Base-by-base conservation (phyloP, 192 early-diverging fungal genomes). In the Cladochytrium replicatum region DNA sequence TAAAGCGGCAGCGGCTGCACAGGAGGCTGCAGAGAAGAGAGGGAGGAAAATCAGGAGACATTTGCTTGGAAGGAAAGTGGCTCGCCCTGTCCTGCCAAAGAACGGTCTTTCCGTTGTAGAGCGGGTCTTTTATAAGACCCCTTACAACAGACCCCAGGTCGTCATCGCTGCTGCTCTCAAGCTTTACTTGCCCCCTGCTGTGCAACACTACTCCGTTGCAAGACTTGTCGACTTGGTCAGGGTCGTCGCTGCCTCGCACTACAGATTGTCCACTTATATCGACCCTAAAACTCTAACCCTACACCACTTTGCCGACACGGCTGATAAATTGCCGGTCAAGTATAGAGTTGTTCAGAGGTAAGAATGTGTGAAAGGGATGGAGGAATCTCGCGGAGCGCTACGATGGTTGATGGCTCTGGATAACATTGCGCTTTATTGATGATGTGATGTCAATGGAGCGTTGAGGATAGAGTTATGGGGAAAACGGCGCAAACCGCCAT, bases 21-120 rank as follows among this genome's bases (percentile, higher is more conserved):
- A n/a, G n/a, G n/a, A n/a, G n/a, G n/a, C n/a, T n/a, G n/a, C n/a
- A n/a, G n/a, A n/a, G n/a, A n/a, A n/a, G n/a, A n/a, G n/a, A n/a
- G n/a, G n/a, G n/a, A n/a, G n/a, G n/a, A n/a, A n/a, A n/a, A n/a
- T n/a, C n/a, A n/a, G n/a, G n/a, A n/a, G n/a, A n/a, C n/a, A n/a
- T n/a, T n/a, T n/a, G n/a, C n/a, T n/a, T n/a, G n/a, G n/a, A n/a
- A n/a, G n/a, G n/a, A n/a, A n/a, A n/a, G n/a, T n/a, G n/a, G n/a
- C n/a, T n/a, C n/a, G n/a, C n/a, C 46, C 56, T 2, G 11, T 63
- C n/a, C 46, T 64, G n/a, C 62, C 62, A n/a, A 29, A 29, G 7
- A 55, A 60, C 31, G 57, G 59, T 9, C 60, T 73, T 8, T 58
- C 62, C 7, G 69, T 73, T 43, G 50, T 50, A 2, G 71, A 73